These are phyloP conservation scores for Talaromyces trachyspermus DNA, from an alignment of 495 filamentous ascomycete species.

Conservation along the genomic window DNA sequence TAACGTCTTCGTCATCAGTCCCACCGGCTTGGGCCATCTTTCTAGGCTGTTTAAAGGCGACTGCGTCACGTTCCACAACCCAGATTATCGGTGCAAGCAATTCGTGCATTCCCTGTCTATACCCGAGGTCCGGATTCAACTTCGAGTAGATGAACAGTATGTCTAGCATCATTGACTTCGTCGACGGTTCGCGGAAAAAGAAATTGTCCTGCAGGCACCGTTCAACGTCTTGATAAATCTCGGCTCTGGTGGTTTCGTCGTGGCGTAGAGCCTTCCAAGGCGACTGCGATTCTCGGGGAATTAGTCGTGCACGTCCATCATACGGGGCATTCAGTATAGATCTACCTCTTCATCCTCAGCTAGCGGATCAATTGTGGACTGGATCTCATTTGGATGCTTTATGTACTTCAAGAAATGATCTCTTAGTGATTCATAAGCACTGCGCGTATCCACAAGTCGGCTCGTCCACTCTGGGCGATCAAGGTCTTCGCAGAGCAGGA, in stretches of 20 bases:
- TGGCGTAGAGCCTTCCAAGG: slow-evolving; percentile 80
- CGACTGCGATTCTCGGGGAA: slow-evolving; percentile 49
- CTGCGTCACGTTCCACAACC: slow-evolving; percentile 76
- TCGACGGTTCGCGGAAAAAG: slow-evolving; percentile 74
- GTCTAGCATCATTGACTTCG: slow-evolving; percentile 78
- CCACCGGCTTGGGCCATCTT: slow-evolving; percentile 15
- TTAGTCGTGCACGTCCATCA: slow-evolving; percentile 35
- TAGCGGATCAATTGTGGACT: slow-evolving; percentile 72
- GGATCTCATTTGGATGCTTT: slow-evolving; percentile 71
- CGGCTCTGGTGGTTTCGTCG: slow-evolving; percentile 75
- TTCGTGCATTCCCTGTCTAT: slow-evolving; percentile 98
- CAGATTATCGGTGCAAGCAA: slow-evolving; percentile 85
- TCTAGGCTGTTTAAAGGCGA: slow-evolving; percentile 34
- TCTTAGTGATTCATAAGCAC: slow-evolving; percentile 62
- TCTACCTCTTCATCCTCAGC: slow-evolving; percentile 77
- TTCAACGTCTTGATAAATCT: slow-evolving; percentile 94
- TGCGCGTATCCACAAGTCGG: slow-evolving; percentile 59
- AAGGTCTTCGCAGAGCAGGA: slow-evolving; percentile 69
- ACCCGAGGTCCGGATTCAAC: slow-evolving; percentile 78
- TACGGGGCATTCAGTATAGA: slow-evolving; percentile 7
- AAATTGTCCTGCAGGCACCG: slow-evolving; percentile 86
- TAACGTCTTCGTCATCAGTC: slow-evolving; percentile 34
- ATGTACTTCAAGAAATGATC: slow-evolving; percentile 72
- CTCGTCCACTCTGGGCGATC: slow-evolving; percentile 61
- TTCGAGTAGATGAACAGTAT: slow-evolving; percentile 93